Base-by-base conservation (phyloP, 805 yeast species). In the Lipomyces chichibuensis region DNA sequence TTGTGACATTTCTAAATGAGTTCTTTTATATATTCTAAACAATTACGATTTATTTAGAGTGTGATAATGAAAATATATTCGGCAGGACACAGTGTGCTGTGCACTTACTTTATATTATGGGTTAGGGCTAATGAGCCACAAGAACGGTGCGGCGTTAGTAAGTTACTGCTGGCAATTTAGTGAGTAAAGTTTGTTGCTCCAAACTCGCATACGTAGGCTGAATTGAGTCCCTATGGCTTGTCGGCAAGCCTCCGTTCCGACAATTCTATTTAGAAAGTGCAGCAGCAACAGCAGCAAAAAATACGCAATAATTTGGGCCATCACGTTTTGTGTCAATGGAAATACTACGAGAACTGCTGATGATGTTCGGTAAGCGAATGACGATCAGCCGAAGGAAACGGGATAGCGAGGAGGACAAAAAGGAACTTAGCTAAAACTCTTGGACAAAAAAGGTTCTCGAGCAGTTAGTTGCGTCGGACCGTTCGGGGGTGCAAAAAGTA, bases 401-500 rank as follows among this genome's bases (percentile, higher is more conserved):
- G 43, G 43, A 37, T 13, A 13, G 13, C 3, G 43, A 37, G 43
- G 5, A 13, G 5, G 17, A 37, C n/a, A n/a, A 17, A 37, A 29
- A 29, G 32, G 7, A 29, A 29, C 32, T 29, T 17, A 13, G 43
- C 43, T 13, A 5, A 17, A 5, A 17, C 43, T 11, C 43, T 3
- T 13, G 17, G 43, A 17, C 49, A 43, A 43, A 39, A 14, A 14
- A 43, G 11, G 32, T 7, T 29, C 7, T 37, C 39, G 23, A n/a
- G 23, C 20, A n/a, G n/a, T n/a, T n/a, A n/a, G 49, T n/a, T 43
- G 49, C 49, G 49, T 43, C 49, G 49, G 49, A 17, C 20, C 49
- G 49, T 43, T 43, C 49, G 49, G 20, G 20, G 9, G 49, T 17
- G 23, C 49, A 43, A 25, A 46, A 52, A 60, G 63, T 66, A 66